Evolutionary conservation across 2,329 filamentous ascomycete species (phyloP).

Genomic region (Chrysosporium queenslandicum): DNA sequence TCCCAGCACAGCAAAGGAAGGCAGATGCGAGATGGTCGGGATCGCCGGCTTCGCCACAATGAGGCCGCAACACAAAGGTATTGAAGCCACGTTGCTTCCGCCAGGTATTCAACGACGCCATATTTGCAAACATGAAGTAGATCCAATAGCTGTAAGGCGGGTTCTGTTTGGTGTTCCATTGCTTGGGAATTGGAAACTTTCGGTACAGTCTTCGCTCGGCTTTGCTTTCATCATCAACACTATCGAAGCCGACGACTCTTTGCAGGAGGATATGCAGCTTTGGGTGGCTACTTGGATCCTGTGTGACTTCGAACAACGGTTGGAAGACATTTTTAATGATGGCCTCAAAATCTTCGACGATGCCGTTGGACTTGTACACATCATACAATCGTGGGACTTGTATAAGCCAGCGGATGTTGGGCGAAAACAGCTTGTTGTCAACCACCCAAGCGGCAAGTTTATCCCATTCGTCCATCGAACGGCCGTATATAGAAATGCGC

Average conservation of each 20-base stretch:
- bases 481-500: conserved; percentile 95
- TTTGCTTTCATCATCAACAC: conserved; percentile 97
- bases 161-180: conserved; percentile 88
- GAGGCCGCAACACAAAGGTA: conserved; percentile 82
- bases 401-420: conserved; percentile 94
- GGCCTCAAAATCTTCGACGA: conserved; percentile 84
- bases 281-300: conserved; percentile 72
- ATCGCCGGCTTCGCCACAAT: conserved; percentile 94
- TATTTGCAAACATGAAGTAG: conserved; percentile 92
- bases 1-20: conserved; percentile 86
- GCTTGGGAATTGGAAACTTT: conserved; percentile 84
- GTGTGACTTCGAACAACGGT: conserved; percentile 88
- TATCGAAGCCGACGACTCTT: conserved; percentile 91
- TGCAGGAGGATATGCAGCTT: conserved; percentile 94
- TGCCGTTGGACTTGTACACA: conserved; percentile 79
- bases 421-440: conserved; percentile 95
- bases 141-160: conserved; percentile 99
- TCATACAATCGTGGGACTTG: conserved; percentile 92
- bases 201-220: conserved; percentile 85
- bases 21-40: conserved; percentile 91
- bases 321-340: conserved; percentile 86
- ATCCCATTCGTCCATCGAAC: conserved; percentile 89
- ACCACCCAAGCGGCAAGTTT: conserved; percentile 95
- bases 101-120: conserved; percentile 84
- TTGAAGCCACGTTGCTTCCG: conserved; percentile 88